phyloP scores from a whole-genome alignment of 2,329 filamentous ascomycete species.

The Penicillium decumbens region DNA sequence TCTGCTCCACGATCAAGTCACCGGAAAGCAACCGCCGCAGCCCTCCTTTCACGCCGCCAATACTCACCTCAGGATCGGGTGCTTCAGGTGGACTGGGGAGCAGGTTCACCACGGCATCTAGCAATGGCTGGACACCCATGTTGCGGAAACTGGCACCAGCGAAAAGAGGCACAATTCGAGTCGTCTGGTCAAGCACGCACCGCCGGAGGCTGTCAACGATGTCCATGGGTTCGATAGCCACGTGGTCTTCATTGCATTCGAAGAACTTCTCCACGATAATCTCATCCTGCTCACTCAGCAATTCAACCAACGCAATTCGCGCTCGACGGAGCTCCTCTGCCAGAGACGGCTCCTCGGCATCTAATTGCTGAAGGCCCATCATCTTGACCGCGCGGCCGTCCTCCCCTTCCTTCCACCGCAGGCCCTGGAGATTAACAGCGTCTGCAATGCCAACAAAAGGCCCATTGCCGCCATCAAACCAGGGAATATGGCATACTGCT shows the following conservation, averaged over 20 bases:
- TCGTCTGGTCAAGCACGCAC: conserved; percentile 62
- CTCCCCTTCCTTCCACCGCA: conserved; percentile 65
- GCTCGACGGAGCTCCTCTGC: conserved; percentile 68
- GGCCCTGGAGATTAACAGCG: conserved; percentile 67
- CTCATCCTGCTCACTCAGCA: conserved; percentile 84
- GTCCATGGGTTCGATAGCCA: conserved; percentile 59
- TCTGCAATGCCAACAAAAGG: conserved; percentile 80
- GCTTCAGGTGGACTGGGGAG: conserved; percentile 77
- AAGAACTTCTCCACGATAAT: conserved; percentile 78
- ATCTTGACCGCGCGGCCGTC: conserved; percentile 61
- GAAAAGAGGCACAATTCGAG: conserved; percentile 77
- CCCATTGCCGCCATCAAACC: conserved; percentile 73
- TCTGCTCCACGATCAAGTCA: conserved; percentile 39
- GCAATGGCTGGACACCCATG: conserved; percentile 84
- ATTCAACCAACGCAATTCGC: conserved; percentile 71
- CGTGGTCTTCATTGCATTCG: conserved; percentile 67
- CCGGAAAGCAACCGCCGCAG: conserved; percentile 49
- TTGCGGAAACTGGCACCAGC: conserved; percentile 90
- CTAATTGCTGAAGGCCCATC: conserved; percentile 53
- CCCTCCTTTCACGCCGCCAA: conserved; percentile 56
- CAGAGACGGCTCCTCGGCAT: conserved; percentile 47
- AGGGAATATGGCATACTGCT: conserved; percentile 88
- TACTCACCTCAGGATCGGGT: conserved; percentile 70
- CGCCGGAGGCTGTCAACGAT: conserved; percentile 71
- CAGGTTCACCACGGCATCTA: conserved; percentile 84